phyloP scores from a whole-genome alignment of 257 asterid species.

The Jasminum sambac region DNA sequence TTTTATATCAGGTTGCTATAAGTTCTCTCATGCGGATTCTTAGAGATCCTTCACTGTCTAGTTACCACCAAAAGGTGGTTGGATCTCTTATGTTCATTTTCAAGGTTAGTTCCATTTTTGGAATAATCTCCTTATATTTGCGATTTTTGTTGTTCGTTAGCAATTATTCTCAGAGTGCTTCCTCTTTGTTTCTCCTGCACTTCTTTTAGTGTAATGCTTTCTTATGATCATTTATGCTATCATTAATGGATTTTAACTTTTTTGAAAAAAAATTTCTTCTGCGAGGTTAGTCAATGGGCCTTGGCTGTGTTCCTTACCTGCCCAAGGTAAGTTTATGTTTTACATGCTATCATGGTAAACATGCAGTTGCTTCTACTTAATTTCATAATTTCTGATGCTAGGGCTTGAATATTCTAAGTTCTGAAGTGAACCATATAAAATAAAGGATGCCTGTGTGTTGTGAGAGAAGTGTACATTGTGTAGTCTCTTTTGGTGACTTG shows the following conservation, averaged over 20 bases:
- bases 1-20: conserved; percentile 83
- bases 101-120: conserved; percentile 61
- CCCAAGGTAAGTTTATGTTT: conserved; percentile 82
- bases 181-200: conserved; percentile 17
- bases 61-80: conserved; percentile 96
- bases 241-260: conserved; percentile 21
- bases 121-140: conserved; percentile 1
- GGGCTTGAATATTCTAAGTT: conserved; percentile 1
- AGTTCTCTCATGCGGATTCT: conserved; percentile 95
- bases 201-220: conserved; percentile 12
- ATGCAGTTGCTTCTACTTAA: conserved; percentile 10
- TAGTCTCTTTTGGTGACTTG: neutral
- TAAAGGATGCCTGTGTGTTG: neutral
- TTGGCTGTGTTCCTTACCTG: conserved; percentile 96
- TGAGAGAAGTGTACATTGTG: neutral
- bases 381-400: conserved; percentile 6
- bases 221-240: conserved; percentile 16
- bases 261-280: conserved; percentile 35
- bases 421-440: neutral
- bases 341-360: conserved; percentile 13
- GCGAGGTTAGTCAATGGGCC: conserved; percentile 90
- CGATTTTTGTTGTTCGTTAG: conserved; percentile 5
- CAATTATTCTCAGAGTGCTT: conserved; percentile 1
- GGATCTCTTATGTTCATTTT: conserved; percentile 98
- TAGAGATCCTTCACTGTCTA: conserved; percentile 94